Conservation (phyloP, 306 rosid genomes). For the Cucurbita pepo region DNA sequence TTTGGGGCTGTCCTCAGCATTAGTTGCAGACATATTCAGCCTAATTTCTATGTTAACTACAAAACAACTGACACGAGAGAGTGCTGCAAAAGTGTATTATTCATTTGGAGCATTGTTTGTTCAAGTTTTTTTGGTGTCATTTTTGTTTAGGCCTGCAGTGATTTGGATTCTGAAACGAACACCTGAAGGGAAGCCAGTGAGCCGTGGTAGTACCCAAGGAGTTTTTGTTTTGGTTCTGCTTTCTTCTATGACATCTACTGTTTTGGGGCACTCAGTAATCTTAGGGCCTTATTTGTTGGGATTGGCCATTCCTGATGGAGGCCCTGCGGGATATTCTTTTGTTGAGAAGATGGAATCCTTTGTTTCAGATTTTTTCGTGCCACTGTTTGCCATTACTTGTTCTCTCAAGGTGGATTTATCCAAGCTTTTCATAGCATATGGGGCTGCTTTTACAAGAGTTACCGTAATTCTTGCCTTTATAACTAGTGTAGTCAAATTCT, state of each 20-base stretch:
- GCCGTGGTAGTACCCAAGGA: not conserved
- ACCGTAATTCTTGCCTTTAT: not conserved
- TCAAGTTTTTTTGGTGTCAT: not conserved
- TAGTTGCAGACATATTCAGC: not conserved
- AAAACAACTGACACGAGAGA: not conserved
- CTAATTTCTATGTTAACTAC: not conserved
- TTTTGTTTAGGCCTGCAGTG: conserved; percentile 1
- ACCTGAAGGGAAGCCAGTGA: conserved; percentile 13
- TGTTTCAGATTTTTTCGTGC: conserved; percentile 22
- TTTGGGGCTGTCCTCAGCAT: not conserved
- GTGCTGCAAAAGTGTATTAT: not conserved
- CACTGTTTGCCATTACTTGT: conserved; percentile 30
- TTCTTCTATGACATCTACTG: not conserved
- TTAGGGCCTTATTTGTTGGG: conserved; percentile 49
- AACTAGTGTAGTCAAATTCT: conserved; percentile 5
- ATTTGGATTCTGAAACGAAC: conserved; percentile 12
- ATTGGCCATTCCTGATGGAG: conserved; percentile 48
- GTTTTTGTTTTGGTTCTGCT: conserved; percentile 11
- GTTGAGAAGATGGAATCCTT: conserved; percentile 29
- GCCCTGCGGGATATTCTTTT: conserved; percentile 44
- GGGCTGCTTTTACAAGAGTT: not conserved
- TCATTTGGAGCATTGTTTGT: not conserved
- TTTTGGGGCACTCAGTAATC: conserved; percentile 8
- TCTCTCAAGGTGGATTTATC: conserved; percentile 27
- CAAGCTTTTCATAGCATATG: not conserved